phyloP scores from a whole-genome alignment of 192 early-diverging fungal species.

The Coemansia sp. region DNA sequence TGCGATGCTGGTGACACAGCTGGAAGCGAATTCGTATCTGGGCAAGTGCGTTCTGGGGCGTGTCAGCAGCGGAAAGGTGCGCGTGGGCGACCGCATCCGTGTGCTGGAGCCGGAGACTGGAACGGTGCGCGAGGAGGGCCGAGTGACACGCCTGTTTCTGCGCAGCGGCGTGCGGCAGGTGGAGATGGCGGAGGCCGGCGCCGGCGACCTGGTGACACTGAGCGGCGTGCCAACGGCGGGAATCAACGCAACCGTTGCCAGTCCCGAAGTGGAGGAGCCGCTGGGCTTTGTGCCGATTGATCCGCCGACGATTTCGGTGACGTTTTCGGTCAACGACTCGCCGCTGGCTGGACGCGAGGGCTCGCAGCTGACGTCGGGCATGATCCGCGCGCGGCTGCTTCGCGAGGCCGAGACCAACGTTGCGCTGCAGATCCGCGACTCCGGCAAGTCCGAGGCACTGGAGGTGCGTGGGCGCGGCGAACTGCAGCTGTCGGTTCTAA shows the following conservation, averaged over 20 bases:
- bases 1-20: constrained; percentile 84
- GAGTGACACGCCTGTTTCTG: constrained; percentile 75
- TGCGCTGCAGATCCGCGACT: constrained; percentile 71
- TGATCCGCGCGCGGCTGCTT: constrained; percentile 74
- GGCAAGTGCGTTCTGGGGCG: constrained; percentile 83
- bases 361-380: constrained; percentile 71
- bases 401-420: constrained; percentile 83
- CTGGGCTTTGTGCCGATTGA: constrained; percentile 79
- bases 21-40: constrained; percentile 79
- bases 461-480: constrained; percentile 89
- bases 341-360: constrained; percentile 82
- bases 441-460: constrained; percentile 67
- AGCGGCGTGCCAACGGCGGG: constrained; percentile 73
- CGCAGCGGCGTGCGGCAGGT: constrained; percentile 73
- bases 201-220: constrained; percentile 80
- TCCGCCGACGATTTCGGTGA: constrained; percentile 84
- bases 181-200: constrained; percentile 71
- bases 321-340: constrained; percentile 85
- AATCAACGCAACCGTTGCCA: constrained; percentile 81
- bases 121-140: constrained; percentile 65
- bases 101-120: constrained; percentile 69
- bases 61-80: constrained; percentile 67
- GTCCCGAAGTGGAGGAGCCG: constrained; percentile 56
- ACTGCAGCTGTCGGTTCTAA: constrained; percentile 82
- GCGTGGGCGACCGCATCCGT: constrained; percentile 75